Percentiles rank a stretch among this genome's conserved stretches.
phyloP scores from a whole-genome alignment of 2,329 filamentous ascomycete species.

The Pseudogymnoascus sp. region DNA sequence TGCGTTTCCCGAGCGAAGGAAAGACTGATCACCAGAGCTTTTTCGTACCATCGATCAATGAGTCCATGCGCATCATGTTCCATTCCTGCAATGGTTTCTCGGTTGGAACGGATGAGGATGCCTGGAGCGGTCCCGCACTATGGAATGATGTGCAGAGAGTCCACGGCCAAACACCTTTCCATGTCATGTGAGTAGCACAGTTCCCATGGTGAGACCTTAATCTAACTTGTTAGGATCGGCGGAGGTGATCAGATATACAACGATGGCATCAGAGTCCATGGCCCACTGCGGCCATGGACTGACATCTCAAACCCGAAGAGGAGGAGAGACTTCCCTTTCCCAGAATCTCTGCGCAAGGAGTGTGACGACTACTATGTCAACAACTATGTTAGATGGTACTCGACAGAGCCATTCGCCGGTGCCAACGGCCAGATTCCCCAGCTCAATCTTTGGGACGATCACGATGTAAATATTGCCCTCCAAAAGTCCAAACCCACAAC shows the following conservation, averaged over 20 bases:
- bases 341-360: constrained; percentile 68
- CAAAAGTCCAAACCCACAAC: constrained; percentile 14
- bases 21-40: constrained; percentile 61
- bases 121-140: constrained; percentile 82
- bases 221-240: constrained; percentile 54
- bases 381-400: constrained; percentile 81
- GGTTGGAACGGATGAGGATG: constrained; percentile 73
- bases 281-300: constrained; percentile 76
- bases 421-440: constrained; percentile 90
- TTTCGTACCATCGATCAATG: constrained; percentile 71
- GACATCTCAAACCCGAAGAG: constrained; percentile 74
- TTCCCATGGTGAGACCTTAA: constrained; percentile 42
- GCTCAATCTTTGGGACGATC: constrained; percentile 97
- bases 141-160: constrained; percentile 89
- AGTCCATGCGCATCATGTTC: constrained; percentile 98
- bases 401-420: constrained; percentile 72
- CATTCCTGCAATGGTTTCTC: constrained; percentile 97
- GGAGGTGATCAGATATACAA: constrained; percentile 97
- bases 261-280: constrained; percentile 78
- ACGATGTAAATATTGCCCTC: constrained; percentile 60
- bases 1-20: constrained; percentile 52
- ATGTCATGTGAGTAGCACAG: constrained; percentile 68
- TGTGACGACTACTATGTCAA: constrained; percentile 88
- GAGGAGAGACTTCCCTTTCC: constrained; percentile 71
- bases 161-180: constrained; percentile 75